A percentile compares a stretch with the other conserved stretches of the same genome.
These are phyloP conservation scores for Omphalotus olearius DNA, from an alignment of 1,284 basidiomycete genomes.

Conservation along the genomic window DNA sequence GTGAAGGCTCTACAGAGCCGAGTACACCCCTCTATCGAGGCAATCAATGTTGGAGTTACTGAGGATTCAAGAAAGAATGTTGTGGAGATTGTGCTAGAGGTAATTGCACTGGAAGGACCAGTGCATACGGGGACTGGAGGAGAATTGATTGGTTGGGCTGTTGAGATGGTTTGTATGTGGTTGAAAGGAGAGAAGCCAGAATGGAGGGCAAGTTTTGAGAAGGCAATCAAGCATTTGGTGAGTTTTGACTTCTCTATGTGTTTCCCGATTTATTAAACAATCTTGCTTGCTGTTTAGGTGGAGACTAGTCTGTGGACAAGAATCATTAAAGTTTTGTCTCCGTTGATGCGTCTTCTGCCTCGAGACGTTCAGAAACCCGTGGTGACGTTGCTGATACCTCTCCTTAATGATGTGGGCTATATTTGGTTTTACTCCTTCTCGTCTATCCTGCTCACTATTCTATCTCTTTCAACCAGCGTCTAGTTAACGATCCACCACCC, in stretches of 20 bases:
- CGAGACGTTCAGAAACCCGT: slow-evolving; percentile 3
- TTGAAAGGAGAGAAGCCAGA: slow-evolving; percentile 2
- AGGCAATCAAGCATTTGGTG: slow-evolving; percentile 6
- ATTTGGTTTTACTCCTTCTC: neutral
- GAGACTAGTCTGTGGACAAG: slow-evolving; percentile 1
- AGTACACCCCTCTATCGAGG: slow-evolving; percentile 11
- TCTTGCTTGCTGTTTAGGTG: neutral
- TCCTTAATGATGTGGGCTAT: slow-evolving; percentile 3
- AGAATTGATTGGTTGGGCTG: slow-evolving; percentile 4
- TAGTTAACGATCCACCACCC: slow-evolving; percentile 8
- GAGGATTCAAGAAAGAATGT: slow-evolving; percentile 7
- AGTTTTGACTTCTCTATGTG: neutral
- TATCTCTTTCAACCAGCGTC: slow-evolving; percentile 1
- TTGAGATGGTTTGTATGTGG: slow-evolving; percentile 10
- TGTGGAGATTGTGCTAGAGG: slow-evolving; percentile 4
- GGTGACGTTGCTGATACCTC: neutral
- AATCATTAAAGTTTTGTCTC: slow-evolving; percentile 5
- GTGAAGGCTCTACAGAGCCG: slow-evolving; percentile 12
- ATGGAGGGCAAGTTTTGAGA: slow-evolving; percentile 11
- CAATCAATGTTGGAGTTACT: neutral
- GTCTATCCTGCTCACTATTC: neutral
- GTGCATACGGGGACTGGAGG: neutral
- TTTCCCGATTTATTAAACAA: neutral
- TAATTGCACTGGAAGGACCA: neutral
- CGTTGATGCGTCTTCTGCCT: slow-evolving; percentile 6